Evolutionary conservation across 495 filamentous ascomycete genomes (phyloP), one percentile per base, ranked within the genome.

Genomic region (Neurospora tetraspora): DNA sequence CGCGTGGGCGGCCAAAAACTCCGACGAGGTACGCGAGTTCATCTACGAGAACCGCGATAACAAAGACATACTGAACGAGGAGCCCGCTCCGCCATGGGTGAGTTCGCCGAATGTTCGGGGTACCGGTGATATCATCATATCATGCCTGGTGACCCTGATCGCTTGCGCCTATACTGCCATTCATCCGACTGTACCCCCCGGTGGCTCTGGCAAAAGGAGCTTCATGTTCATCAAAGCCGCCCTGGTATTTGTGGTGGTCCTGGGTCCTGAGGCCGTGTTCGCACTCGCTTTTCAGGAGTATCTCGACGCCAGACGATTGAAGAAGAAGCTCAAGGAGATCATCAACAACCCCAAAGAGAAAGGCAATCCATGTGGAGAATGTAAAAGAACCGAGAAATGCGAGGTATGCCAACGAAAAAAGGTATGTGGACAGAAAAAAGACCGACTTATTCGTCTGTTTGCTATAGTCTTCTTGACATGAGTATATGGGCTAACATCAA

Each of bases 311-410:
- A 0, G 27, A 36, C 1, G 14, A 0, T 2, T 65, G 7, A 31
- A 65, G 0, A 65, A 65, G 27, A 34, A 2, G 12, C 27, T 65
- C 53, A 16, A 18, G 53, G 7, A 34, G 0, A 36, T 65, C 0
- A 61, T 61, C 11, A 27, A 2, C 20, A 5, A 6, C 0, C 0
- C 20, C 9, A 14, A 27, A 6, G 20, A 27, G 45, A 20, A 53
- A 14, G 45, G 4, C 1, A 6, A 23, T 27, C 4, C 0, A 12
- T 53, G 20, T 23, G 45, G 45, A 0, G 4, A 0, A 1, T 27
- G 45, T 6, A 12, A 53, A 1, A 11, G 0, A 23, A 3, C 2
- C 11, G 2, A 34, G 12, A 18, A 34, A 18, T 31, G 53, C 12
- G 1, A 61, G 1, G 53, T 16, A 61, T 18, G 47, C 5, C 0